Evolutionary conservation across 2,329 filamentous ascomycete genomes (phyloP).

Genomic region (Fusarium beomiforme): DNA sequence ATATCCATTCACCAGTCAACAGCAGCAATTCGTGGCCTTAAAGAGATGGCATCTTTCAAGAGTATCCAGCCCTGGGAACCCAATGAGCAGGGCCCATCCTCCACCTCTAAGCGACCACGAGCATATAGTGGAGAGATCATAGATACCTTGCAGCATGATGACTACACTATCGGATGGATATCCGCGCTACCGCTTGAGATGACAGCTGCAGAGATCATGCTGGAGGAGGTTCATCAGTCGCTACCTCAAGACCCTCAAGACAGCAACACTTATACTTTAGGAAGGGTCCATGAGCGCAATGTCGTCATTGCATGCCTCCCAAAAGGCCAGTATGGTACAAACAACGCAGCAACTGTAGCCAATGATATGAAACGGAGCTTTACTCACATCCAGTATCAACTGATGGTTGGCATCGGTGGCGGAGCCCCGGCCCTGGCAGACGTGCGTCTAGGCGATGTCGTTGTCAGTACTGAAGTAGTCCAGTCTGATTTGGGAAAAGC

Average conservation of each 20-base stretch:
- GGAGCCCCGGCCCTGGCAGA: conserved; percentile 20
- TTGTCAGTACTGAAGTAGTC: conserved; percentile 39
- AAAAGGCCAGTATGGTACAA: conserved; percentile 24
- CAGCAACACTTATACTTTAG: conserved; percentile 39
- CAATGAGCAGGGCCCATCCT: not conserved
- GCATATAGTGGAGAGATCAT: not conserved
- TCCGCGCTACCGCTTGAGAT: conserved; percentile 43
- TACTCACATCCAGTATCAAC: conserved; percentile 26
- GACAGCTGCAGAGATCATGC: conserved; percentile 41
- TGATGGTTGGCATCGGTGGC: conserved; percentile 43
- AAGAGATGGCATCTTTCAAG: not conserved
- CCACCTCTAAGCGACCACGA: not conserved
- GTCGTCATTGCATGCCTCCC: conserved; percentile 43
- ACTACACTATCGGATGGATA: conserved; percentile 48
- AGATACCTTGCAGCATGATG: not conserved
- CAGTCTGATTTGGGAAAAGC: conserved; percentile 43
- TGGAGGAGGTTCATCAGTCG: conserved; percentile 37
- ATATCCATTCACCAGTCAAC: no score
- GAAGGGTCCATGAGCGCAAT: conserved; percentile 35
- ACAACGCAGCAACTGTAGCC: conserved; percentile 41
- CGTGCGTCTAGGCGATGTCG: conserved; percentile 40
- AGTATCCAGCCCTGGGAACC: not conserved
- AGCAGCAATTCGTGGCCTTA: fast-evolving
- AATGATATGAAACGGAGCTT: conserved; percentile 52
- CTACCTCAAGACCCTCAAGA: conserved; percentile 13